These are phyloP conservation scores for Mycena rosella DNA, from an alignment of 768 basidiomycete species.

Conservation along the genomic window DNA sequence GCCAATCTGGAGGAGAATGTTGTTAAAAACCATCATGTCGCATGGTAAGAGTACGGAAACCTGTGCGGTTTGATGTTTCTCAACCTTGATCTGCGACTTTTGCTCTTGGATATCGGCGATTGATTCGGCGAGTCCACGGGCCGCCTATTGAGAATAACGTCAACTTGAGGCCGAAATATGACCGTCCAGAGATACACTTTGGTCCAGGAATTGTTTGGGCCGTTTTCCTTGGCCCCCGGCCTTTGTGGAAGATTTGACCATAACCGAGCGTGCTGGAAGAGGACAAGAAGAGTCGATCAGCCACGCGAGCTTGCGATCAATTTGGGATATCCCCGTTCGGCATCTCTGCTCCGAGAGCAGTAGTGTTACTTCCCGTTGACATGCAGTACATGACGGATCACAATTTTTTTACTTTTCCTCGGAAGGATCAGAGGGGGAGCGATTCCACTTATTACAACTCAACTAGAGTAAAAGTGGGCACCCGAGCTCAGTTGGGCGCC, in stretches of 20 bases:
- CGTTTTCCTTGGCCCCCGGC: conserved; percentile 43
- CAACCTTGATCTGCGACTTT: conserved; percentile 53
- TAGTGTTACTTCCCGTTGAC: conserved; percentile 14
- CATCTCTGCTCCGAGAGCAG: conserved; percentile 2
- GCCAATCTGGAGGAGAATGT: conserved; percentile 39
- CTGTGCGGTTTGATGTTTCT: conserved; percentile 56
- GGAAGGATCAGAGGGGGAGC: conserved; percentile 19
- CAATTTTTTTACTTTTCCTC: conserved; percentile 14
- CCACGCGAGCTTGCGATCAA: conserved; percentile 6
- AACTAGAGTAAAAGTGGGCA: conserved; percentile 18
- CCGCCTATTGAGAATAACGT: conserved; percentile 53
- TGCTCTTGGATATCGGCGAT: conserved; percentile 62
- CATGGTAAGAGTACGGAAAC: conserved; percentile 40
- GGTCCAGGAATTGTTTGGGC: conserved; percentile 53
- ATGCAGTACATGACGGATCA: conserved; percentile 19
- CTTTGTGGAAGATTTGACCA: conserved; percentile 19
- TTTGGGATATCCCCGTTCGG: conserved; percentile 8
- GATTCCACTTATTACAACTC: conserved; percentile 6
- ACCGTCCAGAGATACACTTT: conserved; percentile 41
- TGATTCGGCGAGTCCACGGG: conserved; percentile 59
- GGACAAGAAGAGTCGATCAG: neutral
- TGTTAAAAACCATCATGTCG: conserved; percentile 31
- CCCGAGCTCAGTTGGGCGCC: conserved; percentile 24
- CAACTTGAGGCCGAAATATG: neutral
- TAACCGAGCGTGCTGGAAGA: conserved; percentile 13